Conservation (phyloP, 139 green algal species). For the Closterium sp. region DNA sequence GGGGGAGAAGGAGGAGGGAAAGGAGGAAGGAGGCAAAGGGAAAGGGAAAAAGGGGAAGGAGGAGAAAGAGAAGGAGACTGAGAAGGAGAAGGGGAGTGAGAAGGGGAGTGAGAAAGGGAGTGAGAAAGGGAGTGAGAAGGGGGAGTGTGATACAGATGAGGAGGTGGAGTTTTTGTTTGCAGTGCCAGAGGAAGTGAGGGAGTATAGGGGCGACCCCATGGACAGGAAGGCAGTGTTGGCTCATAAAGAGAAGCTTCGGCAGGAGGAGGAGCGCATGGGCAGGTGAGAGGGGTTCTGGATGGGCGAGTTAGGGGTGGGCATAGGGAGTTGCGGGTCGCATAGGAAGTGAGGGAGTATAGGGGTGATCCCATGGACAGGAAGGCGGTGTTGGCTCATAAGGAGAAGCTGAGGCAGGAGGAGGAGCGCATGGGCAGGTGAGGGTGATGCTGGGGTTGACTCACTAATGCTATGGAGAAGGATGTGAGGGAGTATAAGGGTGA, state of each 20-base stretch:
- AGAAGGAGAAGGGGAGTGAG: background rate
- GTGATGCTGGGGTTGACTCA: no score
- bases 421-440: background rate
- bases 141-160: conserved; percentile 5
- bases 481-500: conserved; percentile 34
- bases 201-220: conserved; percentile 31
- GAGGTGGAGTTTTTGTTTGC: conserved; percentile 40
- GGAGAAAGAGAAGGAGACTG: conserved; percentile 1
- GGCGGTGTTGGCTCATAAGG: conserved; percentile 37
- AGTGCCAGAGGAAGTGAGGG: conserved; percentile 33
- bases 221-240: conserved; percentile 41
- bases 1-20: background rate
- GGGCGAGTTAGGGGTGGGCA: no score
- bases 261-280: conserved; percentile 41
- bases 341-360: conserved; percentile 31
- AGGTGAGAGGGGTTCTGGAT: conserved; percentile 1
- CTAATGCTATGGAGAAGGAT: no score
- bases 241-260: conserved; percentile 31
- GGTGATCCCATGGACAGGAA: conserved; percentile 34
- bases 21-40: background rate
- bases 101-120: background rate
- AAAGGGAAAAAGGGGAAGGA: background rate
- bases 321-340: no score
- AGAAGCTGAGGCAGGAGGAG: no score
- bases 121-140: conserved; percentile 1